A percentile compares a stretch with the other conserved stretches of the same genome.
phyloP scores from a whole-genome alignment of 2,329 filamentous ascomycete species.

The Venturia effusa region DNA sequence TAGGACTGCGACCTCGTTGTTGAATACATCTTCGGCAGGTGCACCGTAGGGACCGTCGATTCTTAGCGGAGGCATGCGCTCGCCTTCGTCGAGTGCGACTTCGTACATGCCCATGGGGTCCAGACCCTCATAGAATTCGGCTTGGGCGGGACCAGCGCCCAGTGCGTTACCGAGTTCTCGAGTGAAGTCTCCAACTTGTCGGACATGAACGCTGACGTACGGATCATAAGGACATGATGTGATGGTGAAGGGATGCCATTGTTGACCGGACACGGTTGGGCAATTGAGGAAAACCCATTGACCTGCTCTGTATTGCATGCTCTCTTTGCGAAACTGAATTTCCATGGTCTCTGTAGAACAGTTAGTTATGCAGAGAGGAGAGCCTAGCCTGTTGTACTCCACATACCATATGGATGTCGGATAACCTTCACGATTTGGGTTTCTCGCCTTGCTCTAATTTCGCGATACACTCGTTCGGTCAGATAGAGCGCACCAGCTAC shows the following conservation, averaged over 20 bases:
- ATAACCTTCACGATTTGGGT: slow-evolving; percentile 92
- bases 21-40: slow-evolving; percentile 93
- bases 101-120: slow-evolving; percentile 98
- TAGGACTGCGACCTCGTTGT: slow-evolving; percentile 78
- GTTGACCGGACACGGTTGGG: slow-evolving; percentile 73
- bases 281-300: slow-evolving; percentile 98
- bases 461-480: slow-evolving; percentile 78
- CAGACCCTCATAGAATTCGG: slow-evolving; percentile 80
- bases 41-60: slow-evolving; percentile 96
- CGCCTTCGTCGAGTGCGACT: slow-evolving; percentile 84
- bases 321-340: slow-evolving; percentile 92
- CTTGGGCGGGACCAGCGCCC: slow-evolving; percentile 79
- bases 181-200: slow-evolving; percentile 95
- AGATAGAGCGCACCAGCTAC: slow-evolving; percentile 79
- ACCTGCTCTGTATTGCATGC: slow-evolving; percentile 95
- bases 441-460: slow-evolving; percentile 70
- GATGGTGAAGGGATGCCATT: slow-evolving; percentile 99
- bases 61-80: slow-evolving; percentile 79
- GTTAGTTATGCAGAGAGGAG: slow-evolving; percentile 19
- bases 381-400: too few relatives aligned
- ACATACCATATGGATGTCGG: slow-evolving; percentile 67
- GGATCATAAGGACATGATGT: slow-evolving; percentile 95
- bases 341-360: slow-evolving; percentile 67
- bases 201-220: slow-evolving; percentile 88
- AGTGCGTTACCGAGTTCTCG: slow-evolving; percentile 85